A percentile compares a stretch with the other conserved stretches of the same genome.
These are phyloP conservation scores for Alternaria postmessia DNA, from an alignment of 2,329 filamentous ascomycete species.

Conservation along the genomic window DNA sequence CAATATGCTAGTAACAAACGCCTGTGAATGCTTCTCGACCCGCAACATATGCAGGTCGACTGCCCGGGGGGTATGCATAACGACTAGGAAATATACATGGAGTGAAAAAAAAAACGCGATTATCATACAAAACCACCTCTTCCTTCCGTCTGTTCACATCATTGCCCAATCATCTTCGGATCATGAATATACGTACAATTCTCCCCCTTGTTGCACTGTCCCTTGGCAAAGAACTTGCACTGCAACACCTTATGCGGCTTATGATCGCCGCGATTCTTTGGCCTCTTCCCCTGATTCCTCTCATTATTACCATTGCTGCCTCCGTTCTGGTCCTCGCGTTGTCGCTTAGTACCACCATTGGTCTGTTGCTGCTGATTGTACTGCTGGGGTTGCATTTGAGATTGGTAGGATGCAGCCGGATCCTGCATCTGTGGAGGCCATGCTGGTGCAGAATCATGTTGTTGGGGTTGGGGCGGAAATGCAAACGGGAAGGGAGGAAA, in stretches of 20 bases:
- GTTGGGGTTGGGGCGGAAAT: constrained; percentile 24
- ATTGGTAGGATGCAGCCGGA: constrained; percentile 15
- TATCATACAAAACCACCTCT: constrained; percentile 12
- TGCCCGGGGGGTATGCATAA: constrained; percentile 35
- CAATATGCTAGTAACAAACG: constrained; percentile 17
- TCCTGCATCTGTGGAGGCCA: constrained; percentile 28
- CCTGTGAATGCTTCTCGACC: constrained; percentile 29
- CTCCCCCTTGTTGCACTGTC: constrained; percentile 75
- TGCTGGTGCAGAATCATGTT: constrained; percentile 13
- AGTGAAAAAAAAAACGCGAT: constrained; percentile 1
- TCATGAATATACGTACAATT: constrained; percentile 79
- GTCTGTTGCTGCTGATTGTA: constrained; percentile 33
- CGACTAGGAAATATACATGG: constrained; percentile 8
- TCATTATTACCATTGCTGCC: constrained; percentile 37
- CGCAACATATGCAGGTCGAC: constrained; percentile 7
- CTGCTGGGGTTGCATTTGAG: constrained; percentile 15
- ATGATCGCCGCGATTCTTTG: constrained; percentile 31
- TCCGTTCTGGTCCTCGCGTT: constrained; percentile 39
- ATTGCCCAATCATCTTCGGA: constrained; percentile 14
- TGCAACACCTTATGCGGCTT: constrained; percentile 55
- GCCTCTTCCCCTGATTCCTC: constrained; percentile 62
- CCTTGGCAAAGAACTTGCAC: constrained; percentile 74
- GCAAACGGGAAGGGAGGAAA: constrained; percentile 27
- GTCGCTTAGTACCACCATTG: constrained; percentile 48
- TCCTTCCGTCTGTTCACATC: background rate